Conservation (phyloP, 306 rosid species). For the Medicago ruthenica region DNA sequence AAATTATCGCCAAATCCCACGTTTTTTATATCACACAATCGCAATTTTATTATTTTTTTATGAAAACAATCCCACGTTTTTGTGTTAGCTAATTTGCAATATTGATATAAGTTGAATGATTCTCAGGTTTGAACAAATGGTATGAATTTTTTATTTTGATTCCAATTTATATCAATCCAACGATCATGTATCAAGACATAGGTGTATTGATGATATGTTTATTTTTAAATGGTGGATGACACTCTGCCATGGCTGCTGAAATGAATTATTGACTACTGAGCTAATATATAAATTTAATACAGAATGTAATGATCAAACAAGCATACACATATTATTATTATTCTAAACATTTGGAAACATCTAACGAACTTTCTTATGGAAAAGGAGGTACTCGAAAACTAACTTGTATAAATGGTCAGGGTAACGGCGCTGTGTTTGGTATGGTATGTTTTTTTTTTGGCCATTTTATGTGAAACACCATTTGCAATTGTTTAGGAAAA, state of each 20-base stretch:
- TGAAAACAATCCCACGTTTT: neutral
- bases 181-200: neutral
- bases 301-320: constrained; percentile 29
- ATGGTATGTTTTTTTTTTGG: neutral
- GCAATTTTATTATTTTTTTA: too few relatives aligned
- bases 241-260: neutral
- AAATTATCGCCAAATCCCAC: too few relatives aligned
- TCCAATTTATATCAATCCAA: neutral
- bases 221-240: neutral
- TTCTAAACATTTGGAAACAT: neutral
- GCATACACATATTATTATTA: neutral
- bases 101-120: neutral
- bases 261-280: neutral
- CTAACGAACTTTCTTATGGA: neutral
- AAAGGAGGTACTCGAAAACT: neutral
- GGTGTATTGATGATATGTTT: neutral
- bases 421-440: neutral
- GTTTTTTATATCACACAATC: too few relatives aligned
- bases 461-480: too few relatives aligned
- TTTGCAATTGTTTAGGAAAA: too few relatives aligned
- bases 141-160: neutral
- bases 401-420: neutral
- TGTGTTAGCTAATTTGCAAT: neutral
- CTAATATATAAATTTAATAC: neutral
- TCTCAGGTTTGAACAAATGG: neutral